Evolutionary conservation across 2,329 filamentous ascomycete genomes (phyloP), one percentile per base, ranked within the genome.

Genomic region (Hawksworthiomyces lignivorus): DNA sequence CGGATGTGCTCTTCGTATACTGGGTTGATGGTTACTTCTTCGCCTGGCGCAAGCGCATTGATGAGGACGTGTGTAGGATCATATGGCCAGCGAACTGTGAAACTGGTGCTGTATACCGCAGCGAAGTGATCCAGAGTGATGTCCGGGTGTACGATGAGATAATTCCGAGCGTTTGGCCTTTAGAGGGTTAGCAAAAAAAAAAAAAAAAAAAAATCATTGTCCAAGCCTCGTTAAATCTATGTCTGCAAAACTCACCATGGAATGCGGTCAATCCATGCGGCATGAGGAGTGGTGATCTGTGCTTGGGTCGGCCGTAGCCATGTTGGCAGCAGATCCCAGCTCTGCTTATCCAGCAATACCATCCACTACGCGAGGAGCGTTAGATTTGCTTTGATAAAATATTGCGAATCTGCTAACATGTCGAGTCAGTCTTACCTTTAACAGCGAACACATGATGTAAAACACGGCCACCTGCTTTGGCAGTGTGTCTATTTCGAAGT

Each of bases 51-150:
- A 15, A 43, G 44, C 10, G 48, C 39, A 4, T 47, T 50, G 9
- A 59, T 40, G 1, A 59, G 46, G 4, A 57, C 54, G 5, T 54
- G 50, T 1, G 50, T 46, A 7, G 54, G 54, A 31, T 59, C 54
- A 22, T 58, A 58, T 0, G 53, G 52, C 56, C 57, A 60, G 40
- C 53, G 56, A 17, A 60, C 41, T 21, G 48, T 49, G n/a, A 59
- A 56, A 30, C 55, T 56, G 11, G 55, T 52, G 49, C 55, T 60
- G 41, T 60, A 60, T 0, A 52, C 50, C 1, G 52, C 51, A 1
- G 56, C 57, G 27, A 56, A 60, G 44, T 57, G 55, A 33, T 60
- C 57, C 3, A 59, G 46, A 0, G 56, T 58, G 36, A 57, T 58
- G 10, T 55, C 51, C 1, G 56, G 53, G 19, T 58, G 55, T 5